Evolutionary conservation across 441 rosid species (phyloP).

Genomic region (Croton laevigatus): DNA sequence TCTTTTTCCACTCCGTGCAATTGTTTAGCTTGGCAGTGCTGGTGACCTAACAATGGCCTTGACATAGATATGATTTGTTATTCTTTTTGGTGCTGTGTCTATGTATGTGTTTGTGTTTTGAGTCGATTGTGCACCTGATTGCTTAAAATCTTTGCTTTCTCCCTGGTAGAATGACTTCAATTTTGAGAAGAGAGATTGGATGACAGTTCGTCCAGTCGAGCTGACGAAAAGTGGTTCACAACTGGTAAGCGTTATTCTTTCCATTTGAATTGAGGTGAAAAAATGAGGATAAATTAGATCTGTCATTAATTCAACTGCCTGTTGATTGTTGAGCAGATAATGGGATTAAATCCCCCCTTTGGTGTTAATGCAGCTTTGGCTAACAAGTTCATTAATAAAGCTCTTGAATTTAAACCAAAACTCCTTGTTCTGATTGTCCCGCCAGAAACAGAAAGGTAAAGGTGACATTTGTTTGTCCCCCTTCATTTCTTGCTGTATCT

Average conservation of each 20-base stretch:
- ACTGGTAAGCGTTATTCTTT: constrained; percentile 49
- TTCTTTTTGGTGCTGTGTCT: neutral
- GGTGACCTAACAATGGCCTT: no score
- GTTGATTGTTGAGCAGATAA: constrained; percentile 47
- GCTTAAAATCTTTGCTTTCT: constrained; percentile 14
- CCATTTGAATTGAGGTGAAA: neutral
- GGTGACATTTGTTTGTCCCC: constrained; percentile 6
- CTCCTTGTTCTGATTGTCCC: constrained; percentile 89
- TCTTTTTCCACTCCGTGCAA: no score
- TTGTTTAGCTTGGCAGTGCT: no score
- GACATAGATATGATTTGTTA: neutral
- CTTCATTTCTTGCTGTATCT: constrained; percentile 21
- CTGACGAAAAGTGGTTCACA: constrained; percentile 57
- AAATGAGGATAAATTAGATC: constrained; percentile 7
- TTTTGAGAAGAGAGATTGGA: constrained; percentile 86
- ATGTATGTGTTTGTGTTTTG: neutral
- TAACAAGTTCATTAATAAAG: constrained; percentile 71
- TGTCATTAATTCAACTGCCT: neutral
- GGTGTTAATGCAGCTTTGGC: constrained; percentile 77
- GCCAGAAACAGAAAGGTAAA: constrained; percentile 72
- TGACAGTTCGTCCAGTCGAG: constrained; percentile 58
- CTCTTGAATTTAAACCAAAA: constrained; percentile 87
- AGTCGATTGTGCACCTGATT: constrained; percentile 7
- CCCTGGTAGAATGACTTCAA: constrained; percentile 59
- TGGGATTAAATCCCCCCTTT: constrained; percentile 98